Conservation (phyloP, 2,329 filamentous ascomycete genomes). For the Diaporthe eres region DNA sequence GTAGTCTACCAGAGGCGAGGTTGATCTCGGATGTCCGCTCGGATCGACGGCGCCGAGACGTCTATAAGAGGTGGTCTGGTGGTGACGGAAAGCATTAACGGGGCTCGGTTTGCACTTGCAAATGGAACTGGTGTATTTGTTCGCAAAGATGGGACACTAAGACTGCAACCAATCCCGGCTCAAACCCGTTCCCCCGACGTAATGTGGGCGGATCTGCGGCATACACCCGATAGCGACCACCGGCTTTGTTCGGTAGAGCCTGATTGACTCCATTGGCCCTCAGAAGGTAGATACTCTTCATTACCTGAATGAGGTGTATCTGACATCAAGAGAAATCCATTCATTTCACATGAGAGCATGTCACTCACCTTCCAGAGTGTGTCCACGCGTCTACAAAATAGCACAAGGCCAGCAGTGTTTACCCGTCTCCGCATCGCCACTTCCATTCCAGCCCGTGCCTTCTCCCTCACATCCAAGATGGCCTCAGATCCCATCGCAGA, state of each 20-base stretch:
- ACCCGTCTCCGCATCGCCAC: not conserved
- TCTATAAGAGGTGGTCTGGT: not conserved
- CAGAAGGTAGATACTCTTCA: too few species aligned
- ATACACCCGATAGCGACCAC: not conserved
- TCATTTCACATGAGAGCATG: not conserved
- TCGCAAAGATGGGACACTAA: not conserved
- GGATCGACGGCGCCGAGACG: not conserved
- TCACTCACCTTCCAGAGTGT: not conserved
- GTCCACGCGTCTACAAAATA: not conserved
- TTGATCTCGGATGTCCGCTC: not conserved
- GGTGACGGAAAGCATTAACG: not conserved
- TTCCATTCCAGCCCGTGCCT: not conserved
- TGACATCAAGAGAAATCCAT: not conserved
- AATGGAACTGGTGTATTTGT: not conserved
- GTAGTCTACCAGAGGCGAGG: not conserved
- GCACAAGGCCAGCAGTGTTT: not conserved
- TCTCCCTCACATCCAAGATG: constrained; percentile 13
- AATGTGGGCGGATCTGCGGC: constrained; percentile 2
- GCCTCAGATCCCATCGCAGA: constrained; percentile 49
- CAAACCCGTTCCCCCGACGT: not conserved
- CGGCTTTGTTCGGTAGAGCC: constrained; percentile 21
- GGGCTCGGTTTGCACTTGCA: not conserved
- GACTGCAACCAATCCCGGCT: not conserved
- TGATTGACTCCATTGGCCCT: not conserved
- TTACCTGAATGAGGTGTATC: not conserved